Base-by-base conservation (phyloP, 192 early-diverging fungal genomes). In the Coemansia sp. region DNA sequence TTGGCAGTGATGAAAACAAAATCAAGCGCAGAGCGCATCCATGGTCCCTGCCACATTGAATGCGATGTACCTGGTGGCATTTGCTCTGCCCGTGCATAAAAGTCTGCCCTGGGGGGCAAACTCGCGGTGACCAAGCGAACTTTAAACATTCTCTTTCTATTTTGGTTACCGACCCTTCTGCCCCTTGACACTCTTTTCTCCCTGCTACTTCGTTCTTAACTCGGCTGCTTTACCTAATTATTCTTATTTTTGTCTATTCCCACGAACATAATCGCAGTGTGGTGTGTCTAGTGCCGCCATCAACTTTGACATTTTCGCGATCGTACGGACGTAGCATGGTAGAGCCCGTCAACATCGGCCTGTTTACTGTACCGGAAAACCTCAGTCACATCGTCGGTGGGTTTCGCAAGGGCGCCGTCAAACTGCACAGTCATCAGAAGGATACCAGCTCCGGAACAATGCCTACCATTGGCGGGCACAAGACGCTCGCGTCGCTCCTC, bases 381-480 rank as follows among this genome's bases (percentile, higher is more conserved):
- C 73, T 80, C 45, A 75, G 69, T 39, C 62, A 72, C 45, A 64
- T 68, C 36, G 58, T 70, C 48, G 60, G 48, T 61, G 66, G 70
- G 55, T 52, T 68, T 64, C n/a, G 45, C 6, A 59, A 61, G 28
- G 35, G 56, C 34, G 20, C 77, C 11, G 52, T 39, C 39, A 73
- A 67, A 42, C 16, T 61, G 57, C 45, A 62, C 16, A 67, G 16
- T 25, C 34, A 55, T 26, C 31, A 48, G 11, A 52, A 60, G 48
- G 59, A 69, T 36, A 50, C 20, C 70, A 53, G 64, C 31, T 38
- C 53, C 26, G 23, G 39, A 59, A 45, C 72, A 42, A 81, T 81
- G 78, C 78, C 73, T 33, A 75, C 75, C n/a, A 72, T 81, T 35
- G 69, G 73, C 35, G 73, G 73, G 9, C 73, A 81, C 69, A 81